Conservation (phyloP, 2,329 filamentous ascomycete genomes). For the Trichophyton equinum region DNA sequence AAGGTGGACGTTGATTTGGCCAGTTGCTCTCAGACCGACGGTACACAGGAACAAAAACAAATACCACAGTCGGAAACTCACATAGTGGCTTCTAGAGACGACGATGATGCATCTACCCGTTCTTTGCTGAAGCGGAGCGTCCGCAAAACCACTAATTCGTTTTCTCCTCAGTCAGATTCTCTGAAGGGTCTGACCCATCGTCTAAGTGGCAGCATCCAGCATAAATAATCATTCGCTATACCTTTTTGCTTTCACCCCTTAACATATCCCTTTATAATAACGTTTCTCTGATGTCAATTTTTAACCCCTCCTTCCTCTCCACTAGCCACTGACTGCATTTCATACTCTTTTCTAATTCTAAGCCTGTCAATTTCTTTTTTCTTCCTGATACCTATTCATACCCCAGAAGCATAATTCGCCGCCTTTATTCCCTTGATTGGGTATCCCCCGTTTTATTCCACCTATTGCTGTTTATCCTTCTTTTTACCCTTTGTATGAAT, state of each 20-base stretch:
- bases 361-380: not conserved
- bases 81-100: slow-evolving; percentile 18
- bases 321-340: not conserved
- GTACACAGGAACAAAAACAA: slow-evolving; percentile 8
- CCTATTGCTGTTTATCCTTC: not conserved
- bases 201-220: slow-evolving; percentile 30
- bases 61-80: slow-evolving; percentile 8
- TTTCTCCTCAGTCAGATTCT: slow-evolving; percentile 22
- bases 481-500: not conserved
- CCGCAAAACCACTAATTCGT: slow-evolving; percentile 24
- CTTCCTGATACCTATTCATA: not conserved
- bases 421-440: not conserved
- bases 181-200: slow-evolving; percentile 27
- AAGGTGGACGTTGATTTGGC: slow-evolving; percentile 39
- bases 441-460: not conserved
- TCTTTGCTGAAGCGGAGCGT: slow-evolving; percentile 17
- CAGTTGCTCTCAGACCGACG: slow-evolving; percentile 18
- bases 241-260: not conserved
- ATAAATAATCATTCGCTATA: slow-evolving; percentile 16
- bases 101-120: slow-evolving; percentile 9
- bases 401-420: not conserved
- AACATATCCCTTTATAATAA: slow-evolving; percentile 3
- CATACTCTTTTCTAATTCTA: not conserved
- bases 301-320: not conserved
- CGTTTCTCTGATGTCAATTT: not conserved